Evolutionary conservation across 2,329 filamentous ascomycete species (phyloP).

Genomic region (Mycosphaerella arachidis): DNA sequence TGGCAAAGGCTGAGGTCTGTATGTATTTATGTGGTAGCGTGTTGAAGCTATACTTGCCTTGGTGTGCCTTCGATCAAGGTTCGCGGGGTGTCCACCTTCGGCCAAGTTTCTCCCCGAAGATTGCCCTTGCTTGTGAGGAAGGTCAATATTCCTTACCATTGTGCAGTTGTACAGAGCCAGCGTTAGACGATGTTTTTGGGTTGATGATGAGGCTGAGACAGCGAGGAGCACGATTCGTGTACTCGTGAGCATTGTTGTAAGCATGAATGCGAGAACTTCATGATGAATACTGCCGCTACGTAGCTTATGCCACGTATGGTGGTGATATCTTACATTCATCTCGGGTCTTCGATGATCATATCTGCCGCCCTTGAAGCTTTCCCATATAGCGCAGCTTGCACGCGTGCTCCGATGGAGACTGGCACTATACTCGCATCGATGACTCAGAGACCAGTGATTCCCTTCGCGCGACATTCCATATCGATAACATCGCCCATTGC

Average conservation of each 20-base stretch:
- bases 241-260: too few relatives aligned
- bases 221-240: too few relatives aligned
- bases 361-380: slow-evolving; percentile 49
- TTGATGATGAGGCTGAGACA: too few relatives aligned
- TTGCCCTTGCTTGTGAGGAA: neutral
- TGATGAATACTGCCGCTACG: too few relatives aligned
- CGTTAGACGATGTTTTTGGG: too few relatives aligned
- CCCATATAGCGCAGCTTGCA: slow-evolving; percentile 54
- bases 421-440: slow-evolving; percentile 53
- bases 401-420: slow-evolving; percentile 47
- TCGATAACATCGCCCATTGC: slow-evolving; percentile 29
- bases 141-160: neutral
- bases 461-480: slow-evolving; percentile 48
- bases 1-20: neutral
- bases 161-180: too few relatives aligned
- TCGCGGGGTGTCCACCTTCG: neutral
- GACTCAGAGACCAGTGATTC: slow-evolving; percentile 49
- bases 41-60: neutral
- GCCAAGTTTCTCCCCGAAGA: neutral
- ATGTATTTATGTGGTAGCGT: too few relatives aligned
- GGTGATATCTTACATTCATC: neutral
- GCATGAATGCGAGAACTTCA: too few relatives aligned
- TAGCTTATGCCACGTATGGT: too few relatives aligned
- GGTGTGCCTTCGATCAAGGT: neutral
- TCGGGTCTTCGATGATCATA: slow-evolving; percentile 2